Percentiles rank a stretch among this genome's conserved stretches.
phyloP scores from a whole-genome alignment of 1,284 basidiomycete species.

The Tausonia pullulans region DNA sequence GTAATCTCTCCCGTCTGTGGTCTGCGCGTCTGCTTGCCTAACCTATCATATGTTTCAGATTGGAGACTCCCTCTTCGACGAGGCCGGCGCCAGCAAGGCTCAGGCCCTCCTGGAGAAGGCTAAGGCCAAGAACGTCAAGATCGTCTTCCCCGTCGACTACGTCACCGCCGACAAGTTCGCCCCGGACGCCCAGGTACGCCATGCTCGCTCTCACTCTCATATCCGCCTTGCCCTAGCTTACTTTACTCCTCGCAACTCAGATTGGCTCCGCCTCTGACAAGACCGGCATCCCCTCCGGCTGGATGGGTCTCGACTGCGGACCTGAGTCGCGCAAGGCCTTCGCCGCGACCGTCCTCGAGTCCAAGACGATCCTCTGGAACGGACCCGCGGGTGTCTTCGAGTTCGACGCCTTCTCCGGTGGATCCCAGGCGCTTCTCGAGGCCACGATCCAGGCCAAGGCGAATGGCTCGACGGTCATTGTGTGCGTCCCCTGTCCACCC shows the following conservation, averaged over 20 bases:
- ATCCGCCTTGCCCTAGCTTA: background rate
- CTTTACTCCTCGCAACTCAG: background rate
- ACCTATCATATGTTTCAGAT: slow-evolving; percentile 44
- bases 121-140: slow-evolving; percentile 81
- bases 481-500: slow-evolving; percentile 61
- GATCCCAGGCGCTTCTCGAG: slow-evolving; percentile 74
- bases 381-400: slow-evolving; percentile 97
- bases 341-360: slow-evolving; percentile 64
- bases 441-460: slow-evolving; percentile 78
- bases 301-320: slow-evolving; percentile 91
- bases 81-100: slow-evolving; percentile 81
- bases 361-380: slow-evolving; percentile 99
- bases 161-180: slow-evolving; percentile 90
- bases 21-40: slow-evolving; percentile 11
- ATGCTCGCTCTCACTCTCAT: background rate
- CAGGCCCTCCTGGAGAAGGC: slow-evolving; percentile 78
- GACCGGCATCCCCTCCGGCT: slow-evolving; percentile 81
- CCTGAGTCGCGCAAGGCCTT: slow-evolving; percentile 71
- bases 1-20: slow-evolving; percentile 21
- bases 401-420: slow-evolving; percentile 79
- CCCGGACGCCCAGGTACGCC: slow-evolving; percentile 69
- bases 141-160: slow-evolving; percentile 93
- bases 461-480: slow-evolving; percentile 82
- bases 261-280: slow-evolving; percentile 52
- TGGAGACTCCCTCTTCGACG: slow-evolving; percentile 89